Evolutionary conservation across 108 stramenopile genomes (phyloP), one percentile per base, ranked within the genome.

Genomic region (Discostella stelligeroides): DNA sequence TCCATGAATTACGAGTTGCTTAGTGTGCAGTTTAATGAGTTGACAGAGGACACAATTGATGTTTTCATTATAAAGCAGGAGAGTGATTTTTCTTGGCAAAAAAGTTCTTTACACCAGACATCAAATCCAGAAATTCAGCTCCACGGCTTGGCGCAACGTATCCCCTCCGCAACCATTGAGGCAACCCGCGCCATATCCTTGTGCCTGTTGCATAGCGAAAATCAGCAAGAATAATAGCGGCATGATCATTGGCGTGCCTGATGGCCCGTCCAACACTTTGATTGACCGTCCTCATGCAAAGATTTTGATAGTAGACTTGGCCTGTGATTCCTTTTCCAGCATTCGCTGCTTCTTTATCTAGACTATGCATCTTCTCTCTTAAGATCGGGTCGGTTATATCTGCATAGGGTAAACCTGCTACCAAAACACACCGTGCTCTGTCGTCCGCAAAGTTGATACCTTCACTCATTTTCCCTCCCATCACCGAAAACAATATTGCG

Each of bases 371-470:
- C 65, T 97, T 98, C 79, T 98, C 98, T 63, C 85, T 80, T 57
- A 99, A 60, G 38, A 96, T 88, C 0, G 98, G 94, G 82, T 99
- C 99, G 11, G 91, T 87, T 23, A 91, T 80, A 73, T 98, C 98
- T 13, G 99, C 91, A 82, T 94, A 99, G n/a, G 99, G 99, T 27
- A 99, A 70, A 7, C 99, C 99, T 21, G 96, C 97, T 57, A 99
- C 95, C 14, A 98, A 84, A 4, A 99, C 98, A 25, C 85, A 76
- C 13, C 99, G 81, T 15, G 97, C 98, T 76, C 98, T 90, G n/a
- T 97, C 97, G 73, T 99, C 88, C 49, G 86, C 83, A 82, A 99
- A 98, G 63, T 99, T 99, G 83, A 99, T 98, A 7, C 99, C 99
- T 77, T 99, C 99, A 54, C 91, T 93, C 71, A 99, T 88, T 72